Base-by-base conservation (phyloP, 768 basidiomycete species). In the Tulasnella sp. region DNA sequence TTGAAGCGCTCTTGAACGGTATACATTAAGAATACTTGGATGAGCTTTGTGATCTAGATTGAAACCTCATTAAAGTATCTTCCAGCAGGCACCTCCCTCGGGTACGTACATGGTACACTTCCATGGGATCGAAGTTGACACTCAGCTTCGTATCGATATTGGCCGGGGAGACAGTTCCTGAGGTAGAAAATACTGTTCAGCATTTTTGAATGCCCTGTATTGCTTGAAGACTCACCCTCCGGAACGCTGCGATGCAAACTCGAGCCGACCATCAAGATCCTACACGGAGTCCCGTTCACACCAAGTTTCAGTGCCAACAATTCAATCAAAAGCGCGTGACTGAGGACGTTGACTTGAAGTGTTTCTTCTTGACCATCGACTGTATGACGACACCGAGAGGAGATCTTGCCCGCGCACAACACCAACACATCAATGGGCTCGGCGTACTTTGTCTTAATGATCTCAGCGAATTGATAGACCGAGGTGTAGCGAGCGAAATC, bases 351-450 rank as follows among this genome's bases (percentile, higher is more conserved):
- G 30, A 64, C 63, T 42, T 60, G 53, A 34, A 64, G 12, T 15
- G 62, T 62, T 41, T 60, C 57, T 19, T 64, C 63, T 29, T 63
- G 30, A 8, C 59, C 62, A 59, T 62, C 53, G n/a, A 42, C 41
- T 3, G 63, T 60, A 19, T 25, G 50, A 19, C 49, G 22, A 4
- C 30, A 41, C 19, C 25, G 25, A 4, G 25, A 44, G 27, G 41
- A 44, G 22, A 63, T 53, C 29, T 62, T 58, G 15, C 63, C 63
- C 11, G 63, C 61, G 45, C 60, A 61, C 4, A 63, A 50, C 4
- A 63, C 62, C 8, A 62, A 29, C 12, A 17, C 34, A 57, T 62
- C 61, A 30, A 63, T 61, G 21, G 61, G 61, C 10, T 48, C 50
- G 21, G 19, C 1, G 60, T 60, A 30, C 22, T 63, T 41, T 7